Evolutionary conservation across 257 asterid species (phyloP).

Genomic region (Solanum appendiculatum): DNA sequence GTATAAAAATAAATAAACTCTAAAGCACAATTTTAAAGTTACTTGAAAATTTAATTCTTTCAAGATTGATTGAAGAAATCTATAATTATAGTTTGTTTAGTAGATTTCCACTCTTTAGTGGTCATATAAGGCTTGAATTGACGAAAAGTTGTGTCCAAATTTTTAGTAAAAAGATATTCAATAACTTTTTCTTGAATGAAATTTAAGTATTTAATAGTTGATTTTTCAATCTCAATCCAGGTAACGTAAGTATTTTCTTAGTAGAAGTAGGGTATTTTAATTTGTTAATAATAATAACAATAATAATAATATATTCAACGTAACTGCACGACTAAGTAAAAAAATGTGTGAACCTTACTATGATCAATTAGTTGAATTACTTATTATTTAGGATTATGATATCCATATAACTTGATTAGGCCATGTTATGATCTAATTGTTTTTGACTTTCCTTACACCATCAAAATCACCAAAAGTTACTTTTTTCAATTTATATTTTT

Average conservation of each 20-base stretch:
- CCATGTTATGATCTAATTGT: not conserved
- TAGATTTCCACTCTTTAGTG: not conserved
- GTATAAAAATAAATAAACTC: too few species aligned
- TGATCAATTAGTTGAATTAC: not conserved
- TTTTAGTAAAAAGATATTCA: not conserved
- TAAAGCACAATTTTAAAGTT: not conserved
- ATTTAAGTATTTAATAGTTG: not conserved
- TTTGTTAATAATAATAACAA: too few species aligned
- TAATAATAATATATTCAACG: too few species aligned
- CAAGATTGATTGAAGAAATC: not conserved
- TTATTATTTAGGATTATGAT: not conserved
- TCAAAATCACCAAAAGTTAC: not conserved
- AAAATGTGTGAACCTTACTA: not conserved
- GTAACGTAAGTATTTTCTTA: not conserved
- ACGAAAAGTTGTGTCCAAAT: not conserved
- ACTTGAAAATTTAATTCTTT: not conserved
- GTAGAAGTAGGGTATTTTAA: too few species aligned
- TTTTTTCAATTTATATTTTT: too few species aligned
- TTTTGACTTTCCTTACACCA: not conserved
- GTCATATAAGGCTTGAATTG: not conserved
- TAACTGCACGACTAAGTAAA: rapidly evolving
- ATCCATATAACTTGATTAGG: too few species aligned
- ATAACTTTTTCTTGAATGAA: not conserved
- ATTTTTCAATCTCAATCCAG: not conserved
- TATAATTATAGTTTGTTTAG: not conserved